Evolutionary conservation across 73 alveolate genomes (phyloP).

Genomic region (Urostyla sp.): DNA sequence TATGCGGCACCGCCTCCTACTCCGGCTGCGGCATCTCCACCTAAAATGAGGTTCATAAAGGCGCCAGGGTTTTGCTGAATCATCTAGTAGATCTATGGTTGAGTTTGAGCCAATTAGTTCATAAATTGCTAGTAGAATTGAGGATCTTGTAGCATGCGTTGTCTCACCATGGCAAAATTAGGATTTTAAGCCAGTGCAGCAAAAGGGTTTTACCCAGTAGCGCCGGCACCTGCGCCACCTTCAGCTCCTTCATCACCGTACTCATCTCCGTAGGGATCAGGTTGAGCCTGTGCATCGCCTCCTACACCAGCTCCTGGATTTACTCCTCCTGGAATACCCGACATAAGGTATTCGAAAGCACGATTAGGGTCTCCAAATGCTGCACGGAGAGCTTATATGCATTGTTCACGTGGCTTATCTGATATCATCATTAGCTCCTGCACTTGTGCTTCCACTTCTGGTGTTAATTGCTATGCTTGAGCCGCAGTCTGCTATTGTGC

Average conservation of each 20-base stretch:
- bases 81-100: slow-evolving; percentile 72
- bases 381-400: slow-evolving; percentile 75
- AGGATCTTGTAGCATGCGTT: slow-evolving; percentile 73
- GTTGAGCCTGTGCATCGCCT: background rate
- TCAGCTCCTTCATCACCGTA: slow-evolving; percentile 25
- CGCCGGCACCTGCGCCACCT: slow-evolving; percentile 45
- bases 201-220: slow-evolving; percentile 62
- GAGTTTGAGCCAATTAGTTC: slow-evolving; percentile 63
- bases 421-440: slow-evolving; percentile 49
- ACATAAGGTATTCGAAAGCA: slow-evolving; percentile 76
- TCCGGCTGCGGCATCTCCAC: slow-evolving; percentile 60
- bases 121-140: slow-evolving; percentile 64
- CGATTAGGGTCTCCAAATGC: slow-evolving; percentile 81
- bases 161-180: slow-evolving; percentile 56
- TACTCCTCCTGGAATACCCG: slow-evolving; percentile 65
- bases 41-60: slow-evolving; percentile 55
- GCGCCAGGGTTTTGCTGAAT: slow-evolving; percentile 66
- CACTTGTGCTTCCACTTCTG: slow-evolving; percentile 61
- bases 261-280: slow-evolving; percentile 56
- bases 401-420: slow-evolving; percentile 68
- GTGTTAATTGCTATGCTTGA: slow-evolving; percentile 45
- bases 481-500: slow-evolving; percentile 36
- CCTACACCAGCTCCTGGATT: slow-evolving; percentile 37
- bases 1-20: slow-evolving; percentile 62
- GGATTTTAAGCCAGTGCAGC: slow-evolving; percentile 70